A percentile compares a stretch with the other conserved stretches of the same genome.
phyloP scores from a whole-genome alignment of 768 basidiomycete species.

The Galerina marginata region DNA sequence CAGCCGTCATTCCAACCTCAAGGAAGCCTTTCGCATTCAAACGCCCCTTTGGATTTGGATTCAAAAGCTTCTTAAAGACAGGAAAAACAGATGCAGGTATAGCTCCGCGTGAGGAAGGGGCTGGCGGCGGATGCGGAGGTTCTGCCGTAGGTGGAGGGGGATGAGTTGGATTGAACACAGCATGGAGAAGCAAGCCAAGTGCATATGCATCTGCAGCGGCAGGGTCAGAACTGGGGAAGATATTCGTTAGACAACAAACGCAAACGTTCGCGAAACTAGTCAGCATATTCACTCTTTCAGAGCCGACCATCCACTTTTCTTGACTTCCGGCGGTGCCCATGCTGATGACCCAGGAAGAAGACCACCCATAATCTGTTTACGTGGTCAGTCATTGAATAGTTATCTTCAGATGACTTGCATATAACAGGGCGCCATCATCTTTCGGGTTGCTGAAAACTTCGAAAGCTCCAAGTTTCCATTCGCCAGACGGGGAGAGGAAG shows the following conservation, averaged over 20 bases:
- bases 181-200: conserved; percentile 84
- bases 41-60: conserved; percentile 85
- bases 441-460: conserved; percentile 86
- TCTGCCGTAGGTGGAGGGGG: conserved; percentile 70
- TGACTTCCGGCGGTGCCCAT: conserved; percentile 85
- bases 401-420: conserved; percentile 56
- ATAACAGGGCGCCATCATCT: conserved; percentile 79
- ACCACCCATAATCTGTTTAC: conserved; percentile 66
- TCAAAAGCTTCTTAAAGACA: conserved; percentile 85
- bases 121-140: conserved; percentile 79
- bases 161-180: conserved; percentile 86
- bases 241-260: not conserved
- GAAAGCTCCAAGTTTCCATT: conserved; percentile 97
- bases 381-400: conserved; percentile 7
- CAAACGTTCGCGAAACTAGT: not conserved
- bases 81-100: conserved; percentile 81
- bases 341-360: conserved; percentile 63
- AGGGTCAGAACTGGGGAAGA: conserved; percentile 46
- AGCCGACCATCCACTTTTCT: conserved; percentile 81
- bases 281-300: conserved; percentile 72
- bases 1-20: conserved; percentile 78
- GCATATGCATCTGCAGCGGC: conserved; percentile 86
- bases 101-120: conserved; percentile 74
- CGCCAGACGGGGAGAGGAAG: conserved; percentile 91
- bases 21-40: conserved; percentile 79